These are phyloP conservation scores for Croton setiger DNA, from an alignment of 441 rosid genomes.

Conservation along the genomic window DNA sequence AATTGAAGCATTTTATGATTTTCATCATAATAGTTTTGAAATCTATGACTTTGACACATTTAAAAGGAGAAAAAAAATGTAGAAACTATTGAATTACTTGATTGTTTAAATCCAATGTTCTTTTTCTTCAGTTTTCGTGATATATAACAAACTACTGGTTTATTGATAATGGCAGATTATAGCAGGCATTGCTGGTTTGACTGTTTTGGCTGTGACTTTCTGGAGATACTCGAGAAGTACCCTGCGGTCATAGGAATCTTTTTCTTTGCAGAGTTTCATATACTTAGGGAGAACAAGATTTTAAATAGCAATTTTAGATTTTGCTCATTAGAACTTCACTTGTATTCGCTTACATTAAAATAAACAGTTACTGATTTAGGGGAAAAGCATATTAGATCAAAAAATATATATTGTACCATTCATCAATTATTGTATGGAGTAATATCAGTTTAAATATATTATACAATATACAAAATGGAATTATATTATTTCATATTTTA, in stretches of 20 bases:
- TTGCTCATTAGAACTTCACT: not conserved
- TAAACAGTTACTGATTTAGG: not conserved
- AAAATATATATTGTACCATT: not conserved
- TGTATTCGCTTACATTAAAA: not conserved
- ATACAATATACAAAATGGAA: too few species aligned
- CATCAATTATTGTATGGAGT: not conserved
- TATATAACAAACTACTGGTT: not conserved
- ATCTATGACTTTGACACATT: not conserved
- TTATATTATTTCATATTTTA: too few species aligned
- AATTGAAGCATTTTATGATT: not conserved
- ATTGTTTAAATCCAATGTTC: not conserved
- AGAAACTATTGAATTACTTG: not conserved
- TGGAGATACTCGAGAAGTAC: conserved; percentile 70
- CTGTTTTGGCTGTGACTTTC: conserved; percentile 44
- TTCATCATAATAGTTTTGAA: not conserved
- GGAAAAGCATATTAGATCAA: not conserved
- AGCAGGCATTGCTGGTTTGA: conserved; percentile 53
- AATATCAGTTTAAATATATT: not conserved
- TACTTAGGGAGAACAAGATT: not conserved
- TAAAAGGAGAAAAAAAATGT: not conserved
- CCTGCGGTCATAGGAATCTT: conserved; percentile 25
- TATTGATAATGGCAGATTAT: conserved; percentile 45
- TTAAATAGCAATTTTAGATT: not conserved
- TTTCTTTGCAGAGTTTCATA: not conserved
- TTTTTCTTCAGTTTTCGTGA: not conserved